These are phyloP conservation scores for Xylaria longipes DNA, from an alignment of 495 filamentous ascomycete genomes.

Conservation along the genomic window DNA sequence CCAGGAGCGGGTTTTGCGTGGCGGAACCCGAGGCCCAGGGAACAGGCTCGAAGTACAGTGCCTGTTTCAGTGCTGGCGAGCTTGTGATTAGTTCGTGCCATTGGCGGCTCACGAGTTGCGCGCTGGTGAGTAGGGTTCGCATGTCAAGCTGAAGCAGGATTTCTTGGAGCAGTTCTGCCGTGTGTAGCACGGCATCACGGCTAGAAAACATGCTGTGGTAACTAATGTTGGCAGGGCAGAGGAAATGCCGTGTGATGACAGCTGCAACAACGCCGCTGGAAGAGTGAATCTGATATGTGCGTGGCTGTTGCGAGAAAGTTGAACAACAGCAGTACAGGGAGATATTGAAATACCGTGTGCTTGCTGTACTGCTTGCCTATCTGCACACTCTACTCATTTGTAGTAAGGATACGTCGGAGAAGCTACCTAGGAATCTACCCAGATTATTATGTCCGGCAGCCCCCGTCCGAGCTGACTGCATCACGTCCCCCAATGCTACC, in stretches of 20 bases:
- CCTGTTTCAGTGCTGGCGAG: constrained; percentile 24
- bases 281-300: background rate
- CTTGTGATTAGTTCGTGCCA: constrained; percentile 24
- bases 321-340: too few species aligned
- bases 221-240: background rate
- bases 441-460: too few species aligned
- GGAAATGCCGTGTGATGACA: background rate
- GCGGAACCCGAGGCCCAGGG: background rate
- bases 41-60: constrained; percentile 26
- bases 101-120: constrained; percentile 24
- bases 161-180: constrained; percentile 28
- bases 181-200: constrained; percentile 7
- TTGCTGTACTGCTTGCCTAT: too few species aligned
- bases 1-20: constrained; percentile 3
- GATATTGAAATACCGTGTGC: too few species aligned
- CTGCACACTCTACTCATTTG: too few species aligned
- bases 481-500: too few species aligned
- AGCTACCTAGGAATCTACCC: too few species aligned
- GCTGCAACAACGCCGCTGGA: background rate
- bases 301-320: too few species aligned
- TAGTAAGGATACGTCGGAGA: too few species aligned
- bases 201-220: background rate
- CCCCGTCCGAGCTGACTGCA: too few species aligned
- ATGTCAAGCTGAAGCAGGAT: constrained; percentile 33
- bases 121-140: constrained; percentile 28